Conservation (phyloP, 495 filamentous ascomycete genomes). For the Extremus antarcticus region DNA sequence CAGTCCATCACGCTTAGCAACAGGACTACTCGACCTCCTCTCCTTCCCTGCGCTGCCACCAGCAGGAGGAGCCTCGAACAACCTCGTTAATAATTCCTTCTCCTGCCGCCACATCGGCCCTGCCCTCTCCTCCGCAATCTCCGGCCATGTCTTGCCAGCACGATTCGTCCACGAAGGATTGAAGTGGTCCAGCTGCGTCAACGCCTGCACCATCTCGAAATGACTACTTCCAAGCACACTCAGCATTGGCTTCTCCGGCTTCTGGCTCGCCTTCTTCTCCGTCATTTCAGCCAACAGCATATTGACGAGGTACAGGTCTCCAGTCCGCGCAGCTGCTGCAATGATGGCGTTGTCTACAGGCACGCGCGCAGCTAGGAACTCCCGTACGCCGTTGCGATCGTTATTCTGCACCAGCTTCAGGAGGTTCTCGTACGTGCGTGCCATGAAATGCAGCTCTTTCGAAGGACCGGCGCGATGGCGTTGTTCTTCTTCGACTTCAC, state of each 20-base stretch:
- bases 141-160: slow-evolving; percentile 63
- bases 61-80: slow-evolving; percentile 58
- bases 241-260: slow-evolving; percentile 69
- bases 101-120: slow-evolving; percentile 88
- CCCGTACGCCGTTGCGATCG: slow-evolving; percentile 66
- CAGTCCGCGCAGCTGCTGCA: slow-evolving; percentile 83
- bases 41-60: not conserved
- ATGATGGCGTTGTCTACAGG: slow-evolving; percentile 76
- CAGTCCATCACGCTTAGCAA: slow-evolving; percentile 17
- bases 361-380: slow-evolving; percentile 64
- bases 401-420: slow-evolving; percentile 71
- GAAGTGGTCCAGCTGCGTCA: slow-evolving; percentile 67
- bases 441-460: slow-evolving; percentile 28
- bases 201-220: slow-evolving; percentile 64
- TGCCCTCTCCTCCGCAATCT: slow-evolving; percentile 68
- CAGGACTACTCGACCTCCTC: slow-evolving; percentile 10
- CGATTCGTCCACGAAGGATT: slow-evolving; percentile 56
- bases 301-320: slow-evolving; percentile 76
- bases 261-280: slow-evolving; percentile 51
- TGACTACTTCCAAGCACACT: slow-evolving; percentile 89
- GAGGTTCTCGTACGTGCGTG: slow-evolving; percentile 52
- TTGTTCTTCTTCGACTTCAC: slow-evolving; percentile 28
- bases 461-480: slow-evolving; percentile 44
- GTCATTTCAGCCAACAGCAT: slow-evolving; percentile 79
- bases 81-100: slow-evolving; percentile 64